phyloP scores from a whole-genome alignment of 495 filamentous ascomycete species.

The Aspergillus incahuasiensis region DNA sequence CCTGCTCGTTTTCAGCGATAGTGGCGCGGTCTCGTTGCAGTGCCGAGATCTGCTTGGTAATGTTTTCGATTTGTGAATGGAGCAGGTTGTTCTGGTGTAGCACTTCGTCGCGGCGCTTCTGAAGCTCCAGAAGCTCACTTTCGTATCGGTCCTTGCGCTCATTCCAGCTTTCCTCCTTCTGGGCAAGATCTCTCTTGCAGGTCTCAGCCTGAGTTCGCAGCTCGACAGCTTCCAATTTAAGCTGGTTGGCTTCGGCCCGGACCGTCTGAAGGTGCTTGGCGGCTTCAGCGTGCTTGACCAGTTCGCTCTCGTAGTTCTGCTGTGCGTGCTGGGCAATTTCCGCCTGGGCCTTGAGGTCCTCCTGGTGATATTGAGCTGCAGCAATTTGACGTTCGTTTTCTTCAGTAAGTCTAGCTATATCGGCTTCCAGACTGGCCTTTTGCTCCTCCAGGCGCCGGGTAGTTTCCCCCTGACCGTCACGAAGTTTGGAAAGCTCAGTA shows the following conservation, averaged over 20 bases:
- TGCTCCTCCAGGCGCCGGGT: constrained; percentile 73
- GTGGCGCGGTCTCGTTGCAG: constrained; percentile 68
- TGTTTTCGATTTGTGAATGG: constrained; percentile 79
- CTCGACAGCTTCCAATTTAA: constrained; percentile 69
- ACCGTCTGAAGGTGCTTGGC: constrained; percentile 74
- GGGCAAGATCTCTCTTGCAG: constrained; percentile 66
- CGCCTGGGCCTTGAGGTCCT: constrained; percentile 87
- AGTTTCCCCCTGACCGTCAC: constrained; percentile 70
- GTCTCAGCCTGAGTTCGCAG: constrained; percentile 75
- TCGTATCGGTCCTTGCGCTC: constrained; percentile 77
- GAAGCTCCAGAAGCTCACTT: constrained; percentile 72
- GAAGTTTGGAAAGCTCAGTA: constrained; percentile 69
- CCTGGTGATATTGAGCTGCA: constrained; percentile 74
- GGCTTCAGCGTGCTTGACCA: constrained; percentile 91
- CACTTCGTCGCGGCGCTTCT: constrained; percentile 72
- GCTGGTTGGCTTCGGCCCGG: constrained; percentile 71
- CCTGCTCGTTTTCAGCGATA: constrained; percentile 39
- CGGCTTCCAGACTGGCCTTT: constrained; percentile 64
- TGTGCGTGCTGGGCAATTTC: constrained; percentile 90
- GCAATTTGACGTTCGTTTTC: constrained; percentile 75
- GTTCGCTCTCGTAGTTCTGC: constrained; percentile 88
- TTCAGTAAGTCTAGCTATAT: constrained; percentile 78
- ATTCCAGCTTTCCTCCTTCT: constrained; percentile 83
- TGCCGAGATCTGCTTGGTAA: constrained; percentile 68
- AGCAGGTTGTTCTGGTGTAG: constrained; percentile 81